phyloP scores from a whole-genome alignment of 768 basidiomycete genomes.

The Lactarius indigo region DNA sequence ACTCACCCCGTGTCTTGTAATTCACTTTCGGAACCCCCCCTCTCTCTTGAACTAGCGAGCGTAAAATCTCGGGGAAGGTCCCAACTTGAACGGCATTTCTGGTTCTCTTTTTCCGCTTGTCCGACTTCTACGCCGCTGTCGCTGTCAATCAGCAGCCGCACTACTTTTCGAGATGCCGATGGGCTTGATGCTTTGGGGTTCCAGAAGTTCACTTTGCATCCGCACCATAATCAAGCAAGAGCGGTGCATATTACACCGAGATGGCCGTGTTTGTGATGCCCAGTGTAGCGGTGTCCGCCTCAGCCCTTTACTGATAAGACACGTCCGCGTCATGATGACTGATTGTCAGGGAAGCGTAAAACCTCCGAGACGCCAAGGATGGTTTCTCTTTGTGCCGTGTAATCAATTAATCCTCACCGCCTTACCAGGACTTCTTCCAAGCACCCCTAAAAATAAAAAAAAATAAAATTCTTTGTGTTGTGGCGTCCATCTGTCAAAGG shows the following conservation, averaged over 20 bases:
- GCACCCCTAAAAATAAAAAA: background rate
- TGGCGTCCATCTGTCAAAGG: background rate
- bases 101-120: background rate
- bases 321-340: background rate
- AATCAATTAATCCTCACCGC: too few relatives aligned
- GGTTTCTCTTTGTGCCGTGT: background rate
- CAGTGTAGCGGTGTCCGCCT: background rate
- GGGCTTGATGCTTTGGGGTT: background rate
- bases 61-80: background rate
- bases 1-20: background rate
- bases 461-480: background rate
- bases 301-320: background rate
- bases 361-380: background rate
- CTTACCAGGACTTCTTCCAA: too few relatives aligned
- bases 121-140: background rate
- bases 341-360: background rate
- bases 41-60: background rate
- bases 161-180: background rate
- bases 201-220: background rate
- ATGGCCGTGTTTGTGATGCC: background rate
- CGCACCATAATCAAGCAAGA: background rate
- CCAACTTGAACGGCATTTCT: background rate
- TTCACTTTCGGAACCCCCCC: background rate
- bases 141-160: background rate
- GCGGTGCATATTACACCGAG: background rate